Evolutionary conservation across 2,329 filamentous ascomycete genomes (phyloP).

Genomic region (Fusarium paranaense): DNA sequence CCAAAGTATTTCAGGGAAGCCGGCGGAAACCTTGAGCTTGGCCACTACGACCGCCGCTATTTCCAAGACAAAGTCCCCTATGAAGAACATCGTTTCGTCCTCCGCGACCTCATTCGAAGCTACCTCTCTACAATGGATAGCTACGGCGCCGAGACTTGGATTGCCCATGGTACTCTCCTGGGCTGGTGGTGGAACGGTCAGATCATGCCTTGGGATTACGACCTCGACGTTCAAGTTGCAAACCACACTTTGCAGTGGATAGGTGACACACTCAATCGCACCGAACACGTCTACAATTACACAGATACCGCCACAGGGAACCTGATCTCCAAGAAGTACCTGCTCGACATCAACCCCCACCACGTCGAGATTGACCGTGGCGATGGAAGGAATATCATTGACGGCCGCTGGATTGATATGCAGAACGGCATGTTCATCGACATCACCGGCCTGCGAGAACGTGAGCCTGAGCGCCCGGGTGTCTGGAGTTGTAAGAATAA

Average conservation of each 20-base stretch:
- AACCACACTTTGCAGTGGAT: constrained; percentile 74
- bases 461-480: constrained; percentile 69
- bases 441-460: constrained; percentile 81
- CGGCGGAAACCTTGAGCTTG: constrained; percentile 67
- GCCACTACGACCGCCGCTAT: constrained; percentile 81
- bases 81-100: constrained; percentile 72
- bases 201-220: constrained; percentile 87
- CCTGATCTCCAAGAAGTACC: constrained; percentile 63
- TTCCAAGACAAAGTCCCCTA: constrained; percentile 74
- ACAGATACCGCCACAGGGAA: constrained; percentile 55
- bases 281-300: constrained; percentile 68
- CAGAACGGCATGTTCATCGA: constrained; percentile 84
- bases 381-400: constrained; percentile 82
- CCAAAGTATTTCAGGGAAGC: constrained; percentile 76
- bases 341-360: constrained; percentile 83
- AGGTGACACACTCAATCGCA: constrained; percentile 75
- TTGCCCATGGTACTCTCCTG: constrained; percentile 85
- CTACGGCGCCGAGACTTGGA: constrained; percentile 82
- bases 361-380: constrained; percentile 70
- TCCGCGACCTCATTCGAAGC: constrained; percentile 77
- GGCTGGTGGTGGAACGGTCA: constrained; percentile 91
- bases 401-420: constrained; percentile 85
- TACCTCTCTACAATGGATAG: constrained; percentile 76
- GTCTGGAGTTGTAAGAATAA: constrained; percentile 84
- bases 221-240: constrained; percentile 84